Evolutionary conservation across 1,284 basidiomycete species (phyloP), one percentile per base, ranked within the genome.

Genomic region (Rhodotorula sp.): DNA sequence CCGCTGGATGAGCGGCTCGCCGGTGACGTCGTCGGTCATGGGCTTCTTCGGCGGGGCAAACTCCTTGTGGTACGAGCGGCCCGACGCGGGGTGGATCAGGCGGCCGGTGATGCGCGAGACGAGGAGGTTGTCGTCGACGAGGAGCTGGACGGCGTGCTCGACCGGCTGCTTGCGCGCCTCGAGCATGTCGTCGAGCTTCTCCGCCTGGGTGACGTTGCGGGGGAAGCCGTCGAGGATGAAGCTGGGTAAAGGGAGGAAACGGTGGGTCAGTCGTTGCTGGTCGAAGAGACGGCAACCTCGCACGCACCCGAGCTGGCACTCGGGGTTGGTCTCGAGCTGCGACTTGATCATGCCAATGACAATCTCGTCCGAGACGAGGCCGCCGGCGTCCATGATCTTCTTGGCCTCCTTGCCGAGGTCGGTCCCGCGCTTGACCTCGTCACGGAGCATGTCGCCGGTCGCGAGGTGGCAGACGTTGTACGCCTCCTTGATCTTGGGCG

Each of bases 161-260:
- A 99, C 87, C 66, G 81, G 79, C 84, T 97, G 93, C 79, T 91
- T 88, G 80, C 92, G 89, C 25, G 80, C 82, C 32, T 84, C 81
- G 61, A 99, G 88, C 96, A 99, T 98, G 75, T 85, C 84, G 82
- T 97, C 96, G 74, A 99, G 89, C 84, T 97, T 99, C 84, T 94
- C 88, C 10, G 96, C 97, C 81, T 99, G 97, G n/a, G 91, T 89
- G 54, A 97, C 93, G 25, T 96, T 99, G 62, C 97, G 91, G 48
- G 96, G 96, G 88, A 99, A 99, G 32, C 96, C 96, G 80, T 99
- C 96, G 61, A 99, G 87, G 75, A 99, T 97, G 84, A 99, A 99
- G 60, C 94, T 97, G 70, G 5, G 61, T 1, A 37, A 12, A 13
- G 4, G n/a, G 5, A 8, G n/a, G n/a, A n/a, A n/a, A n/a, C n/a